Conservation (phyloP, 176 grass and related monocot genomes). For the Oryza rufipogon region DNA sequence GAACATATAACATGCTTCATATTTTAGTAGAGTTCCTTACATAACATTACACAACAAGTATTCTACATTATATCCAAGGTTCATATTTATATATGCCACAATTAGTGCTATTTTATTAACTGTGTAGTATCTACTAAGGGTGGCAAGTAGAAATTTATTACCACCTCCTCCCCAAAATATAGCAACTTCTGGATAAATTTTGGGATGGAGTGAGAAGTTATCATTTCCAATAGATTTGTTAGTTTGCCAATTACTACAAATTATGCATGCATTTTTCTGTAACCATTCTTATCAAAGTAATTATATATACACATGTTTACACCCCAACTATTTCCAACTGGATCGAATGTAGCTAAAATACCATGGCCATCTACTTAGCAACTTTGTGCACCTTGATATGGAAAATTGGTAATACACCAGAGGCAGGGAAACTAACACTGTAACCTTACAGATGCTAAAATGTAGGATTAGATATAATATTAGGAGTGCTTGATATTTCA, state of each 20-base stretch:
- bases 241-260: not conserved
- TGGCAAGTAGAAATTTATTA: not conserved
- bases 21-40: not conserved
- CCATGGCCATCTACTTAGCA: no score
- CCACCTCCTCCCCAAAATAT: no score
- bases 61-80: not conserved
- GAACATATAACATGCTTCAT: no score
- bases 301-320: not conserved
- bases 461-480: not conserved
- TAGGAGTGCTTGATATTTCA: not conserved
- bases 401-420: not conserved
- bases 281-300: no score
- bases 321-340: not conserved
- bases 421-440: not conserved
- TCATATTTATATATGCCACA: no score
- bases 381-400: not conserved
- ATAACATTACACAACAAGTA: not conserved
- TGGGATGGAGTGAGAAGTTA: not conserved
- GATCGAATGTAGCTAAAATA: no score
- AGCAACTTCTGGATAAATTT: no score
- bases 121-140: not conserved
- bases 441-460: not conserved
- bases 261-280: no score
- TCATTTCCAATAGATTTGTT: not conserved
- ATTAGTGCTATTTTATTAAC: not conserved